Base-by-base conservation (phyloP, 371 early-diverging fungal species). In the Mortierella polycephala region DNA sequence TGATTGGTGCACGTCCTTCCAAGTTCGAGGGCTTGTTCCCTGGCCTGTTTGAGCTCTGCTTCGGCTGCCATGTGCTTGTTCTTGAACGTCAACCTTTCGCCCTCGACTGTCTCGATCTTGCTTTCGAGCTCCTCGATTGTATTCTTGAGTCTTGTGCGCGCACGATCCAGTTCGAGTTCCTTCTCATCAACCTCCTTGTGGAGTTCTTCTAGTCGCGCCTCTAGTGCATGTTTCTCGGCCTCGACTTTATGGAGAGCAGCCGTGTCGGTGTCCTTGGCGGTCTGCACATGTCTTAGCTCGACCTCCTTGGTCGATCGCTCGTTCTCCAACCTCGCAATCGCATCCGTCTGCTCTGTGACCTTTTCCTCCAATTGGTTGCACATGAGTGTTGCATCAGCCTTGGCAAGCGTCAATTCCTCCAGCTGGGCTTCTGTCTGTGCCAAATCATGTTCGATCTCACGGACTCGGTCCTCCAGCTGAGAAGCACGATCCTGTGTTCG, bases 401-500 rank as follows among this genome's bases (percentile, higher is more conserved):
- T 89, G 44, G 82, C 70, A 30, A 84, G 76, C 9, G 77, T 44
- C 52, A 87, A 56, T 42, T 91, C 89, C 37, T 89, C 90, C 55
- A 84, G 81, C 60, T 87, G 85, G 39, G 84, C 84, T 66, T 94
- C 93, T 21, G 89, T 80, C 45, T 89, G 87, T 49, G 93, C 93
- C 20, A 94, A 63, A 21, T 89, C 88, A 0, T 70, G 75, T 8
- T 85, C 83, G 53, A 91, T 83, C 53, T 90, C 88, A 4, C 85
- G 83, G 13, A 94, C 79, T n/a, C 86, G 85, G 45, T 95, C 94
- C 46, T 87, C 88, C 39, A 95, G 76, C 39, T 83, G 88, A 0
- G 87, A 82, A 62, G 91, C 91, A 16, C 92, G 83, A 56, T 89
- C 83, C 69, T 94, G 93, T 2, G 92, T 90, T 42, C 94, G 87